Conservation (phyloP, 1,284 basidiomycete genomes). For the Tremellales sp. region DNA sequence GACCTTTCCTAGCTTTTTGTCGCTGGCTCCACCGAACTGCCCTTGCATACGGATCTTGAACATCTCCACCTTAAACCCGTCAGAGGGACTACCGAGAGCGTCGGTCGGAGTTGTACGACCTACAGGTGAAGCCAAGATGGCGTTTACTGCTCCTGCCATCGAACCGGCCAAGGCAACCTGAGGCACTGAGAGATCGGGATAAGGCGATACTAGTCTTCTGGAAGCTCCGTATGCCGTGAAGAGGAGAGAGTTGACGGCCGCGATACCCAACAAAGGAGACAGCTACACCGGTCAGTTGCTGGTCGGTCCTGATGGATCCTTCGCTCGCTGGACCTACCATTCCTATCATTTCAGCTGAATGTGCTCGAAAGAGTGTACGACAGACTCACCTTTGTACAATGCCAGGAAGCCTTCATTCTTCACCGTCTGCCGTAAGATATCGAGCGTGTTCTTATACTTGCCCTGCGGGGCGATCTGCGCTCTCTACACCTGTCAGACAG, state of each 20-base stretch:
- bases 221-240: conserved; percentile 85
- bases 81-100: background rate
- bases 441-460: conserved; percentile 82
- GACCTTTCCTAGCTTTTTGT: conserved; percentile 70
- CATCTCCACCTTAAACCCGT: conserved; percentile 49
- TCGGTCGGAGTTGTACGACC: conserved; percentile 15
- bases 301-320: background rate
- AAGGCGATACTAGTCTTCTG: conserved; percentile 79
- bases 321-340: conserved; percentile 6
- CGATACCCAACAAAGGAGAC: conserved; percentile 87
- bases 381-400: conserved; percentile 73
- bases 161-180: conserved; percentile 80
- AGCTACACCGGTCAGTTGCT: conserved; percentile 48
- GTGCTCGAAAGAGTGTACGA: no score
- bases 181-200: conserved; percentile 69
- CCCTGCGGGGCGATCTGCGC: conserved; percentile 52
- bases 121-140: conserved; percentile 81
- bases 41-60: conserved; percentile 91
- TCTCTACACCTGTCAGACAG: conserved; percentile 43
- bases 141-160: conserved; percentile 86
- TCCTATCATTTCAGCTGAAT: no score
- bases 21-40: conserved; percentile 54
- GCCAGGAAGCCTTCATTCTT: conserved; percentile 84
- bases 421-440: conserved; percentile 74
- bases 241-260: conserved; percentile 90